Conservation (phyloP, 352 stramenopile species). For the Phytophthora niederhauseri region DNA sequence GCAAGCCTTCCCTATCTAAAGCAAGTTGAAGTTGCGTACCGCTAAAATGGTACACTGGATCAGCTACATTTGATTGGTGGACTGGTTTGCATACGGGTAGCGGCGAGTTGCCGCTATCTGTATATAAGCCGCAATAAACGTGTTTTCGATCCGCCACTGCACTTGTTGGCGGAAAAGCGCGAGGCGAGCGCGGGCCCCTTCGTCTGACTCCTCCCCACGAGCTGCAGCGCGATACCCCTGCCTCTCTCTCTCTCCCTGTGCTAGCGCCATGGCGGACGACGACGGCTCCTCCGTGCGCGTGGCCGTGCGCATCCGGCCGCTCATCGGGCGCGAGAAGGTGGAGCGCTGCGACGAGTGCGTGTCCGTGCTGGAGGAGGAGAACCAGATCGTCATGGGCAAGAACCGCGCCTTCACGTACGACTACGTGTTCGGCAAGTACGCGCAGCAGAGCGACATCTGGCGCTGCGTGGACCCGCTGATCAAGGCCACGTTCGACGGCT, state of each 20-base stretch:
- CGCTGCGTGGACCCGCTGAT: conserved; percentile 83
- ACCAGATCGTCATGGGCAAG: conserved; percentile 89
- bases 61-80: background rate
- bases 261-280: conserved; percentile 46
- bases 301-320: conserved; percentile 83
- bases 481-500: conserved; percentile 84
- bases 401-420: conserved; percentile 92
- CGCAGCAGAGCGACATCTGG: conserved; percentile 88
- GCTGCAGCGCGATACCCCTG: background rate
- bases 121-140: background rate
- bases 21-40: background rate
- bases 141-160: background rate
- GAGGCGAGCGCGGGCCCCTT: background rate
- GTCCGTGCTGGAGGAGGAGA: conserved; percentile 81
- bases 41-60: background rate
- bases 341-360: conserved; percentile 90
- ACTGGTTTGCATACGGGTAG: background rate
- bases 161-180: background rate
- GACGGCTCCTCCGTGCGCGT: conserved; percentile 76
- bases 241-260: background rate
- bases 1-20: too few relatives aligned
- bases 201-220: background rate
- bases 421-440: conserved; percentile 88
- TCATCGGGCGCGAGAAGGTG: conserved; percentile 90
- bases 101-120: background rate